Base-by-base conservation (phyloP, 1,284 basidiomycete species). In the Termitomyces sp. region DNA sequence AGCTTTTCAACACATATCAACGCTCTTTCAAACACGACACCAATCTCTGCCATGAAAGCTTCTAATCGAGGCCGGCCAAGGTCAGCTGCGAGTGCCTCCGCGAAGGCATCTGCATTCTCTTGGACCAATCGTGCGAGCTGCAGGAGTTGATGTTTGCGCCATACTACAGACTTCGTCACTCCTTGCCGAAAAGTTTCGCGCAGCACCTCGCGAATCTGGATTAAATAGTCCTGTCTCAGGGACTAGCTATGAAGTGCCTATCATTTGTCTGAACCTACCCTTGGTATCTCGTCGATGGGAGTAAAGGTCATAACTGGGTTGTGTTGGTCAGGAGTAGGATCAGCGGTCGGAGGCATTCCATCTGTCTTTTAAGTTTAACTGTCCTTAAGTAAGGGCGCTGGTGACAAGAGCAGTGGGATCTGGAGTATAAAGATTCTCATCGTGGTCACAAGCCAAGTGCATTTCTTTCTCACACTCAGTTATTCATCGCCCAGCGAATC, bases 121-220 rank as follows among this genome's bases (percentile, higher is more conserved):
- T 72, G 68, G 24, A 62, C 60, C 56, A 73, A 64, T 14, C 63
- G 64, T 26, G 66, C 71, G 18, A 72, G 67, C 49, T 72, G 71
- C 24, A 63, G 62, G 7, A 73, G 63, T 43, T 73, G 72, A 48
- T 69, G 65, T 24, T 62, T 63, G 3, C 72, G 67, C 66, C 67
- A 73, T 44, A 61, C 57, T 19, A 72, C 39, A 11, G 70, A 60
- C 16, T 56, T 59, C 5, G 68, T 66, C 4, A 63, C 42, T 1
- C 68, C 67, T 39, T 59, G 59, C 26, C 60, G 59, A 42, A 70
- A 72, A 1, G 65, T 63, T 9, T 52, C 52, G 9, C 63, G 64
- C 16, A 71, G 57, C 2, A 51, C 51, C 10, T 60, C 55, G 34
- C 61, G 59, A 24, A 68, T 66, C 69, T 70, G 33, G 31, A 19